Percentiles rank a stretch among this genome's conserved stretches.
These are phyloP conservation scores for Lablab purpureus DNA, from an alignment of 306 rosid genomes.

Conservation along the genomic window DNA sequence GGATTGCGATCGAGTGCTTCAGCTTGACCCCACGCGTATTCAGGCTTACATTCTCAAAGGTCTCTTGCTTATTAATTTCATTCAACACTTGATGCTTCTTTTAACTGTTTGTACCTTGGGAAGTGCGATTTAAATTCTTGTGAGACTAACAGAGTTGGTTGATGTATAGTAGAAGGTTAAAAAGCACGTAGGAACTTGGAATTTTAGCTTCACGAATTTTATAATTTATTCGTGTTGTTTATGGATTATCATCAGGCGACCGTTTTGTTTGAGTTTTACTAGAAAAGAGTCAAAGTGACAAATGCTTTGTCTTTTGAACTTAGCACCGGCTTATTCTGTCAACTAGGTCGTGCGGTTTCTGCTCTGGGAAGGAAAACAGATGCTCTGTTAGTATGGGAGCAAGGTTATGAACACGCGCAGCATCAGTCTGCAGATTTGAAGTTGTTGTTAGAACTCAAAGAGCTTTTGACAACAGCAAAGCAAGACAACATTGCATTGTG, in stretches of 20 bases:
- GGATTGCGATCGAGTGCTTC: conserved; percentile 89
- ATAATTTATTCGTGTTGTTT: conserved; percentile 4
- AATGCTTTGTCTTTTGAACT: conserved; percentile 37
- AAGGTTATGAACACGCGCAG: conserved; percentile 79
- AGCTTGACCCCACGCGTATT: conserved; percentile 73
- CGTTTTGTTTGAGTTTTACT: conserved; percentile 13
- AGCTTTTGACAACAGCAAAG: conserved; percentile 70
- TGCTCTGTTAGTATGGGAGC: conserved; percentile 83
- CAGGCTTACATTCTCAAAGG: conserved; percentile 94
- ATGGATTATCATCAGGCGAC: not conserved
- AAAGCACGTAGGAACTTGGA: not conserved
- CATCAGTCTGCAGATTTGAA: conserved; percentile 80
- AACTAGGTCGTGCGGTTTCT: conserved; percentile 75
- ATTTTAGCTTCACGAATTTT: conserved; percentile 15
- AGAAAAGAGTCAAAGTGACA: not conserved
- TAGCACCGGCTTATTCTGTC: conserved; percentile 34
- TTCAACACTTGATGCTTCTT: conserved; percentile 30
- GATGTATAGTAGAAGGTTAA: not conserved
- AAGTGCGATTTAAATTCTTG: conserved; percentile 18
- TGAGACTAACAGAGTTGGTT: conserved; percentile 6
- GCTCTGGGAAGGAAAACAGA: conserved; percentile 83
- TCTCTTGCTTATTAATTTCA: conserved; percentile 25
- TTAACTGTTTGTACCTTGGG: conserved; percentile 3
- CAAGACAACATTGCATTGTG: conserved; percentile 43
- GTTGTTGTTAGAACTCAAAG: conserved; percentile 86